Conservation (phyloP, 225 moss, liverwort and hornwort species). For the Ulota crispa region DNA sequence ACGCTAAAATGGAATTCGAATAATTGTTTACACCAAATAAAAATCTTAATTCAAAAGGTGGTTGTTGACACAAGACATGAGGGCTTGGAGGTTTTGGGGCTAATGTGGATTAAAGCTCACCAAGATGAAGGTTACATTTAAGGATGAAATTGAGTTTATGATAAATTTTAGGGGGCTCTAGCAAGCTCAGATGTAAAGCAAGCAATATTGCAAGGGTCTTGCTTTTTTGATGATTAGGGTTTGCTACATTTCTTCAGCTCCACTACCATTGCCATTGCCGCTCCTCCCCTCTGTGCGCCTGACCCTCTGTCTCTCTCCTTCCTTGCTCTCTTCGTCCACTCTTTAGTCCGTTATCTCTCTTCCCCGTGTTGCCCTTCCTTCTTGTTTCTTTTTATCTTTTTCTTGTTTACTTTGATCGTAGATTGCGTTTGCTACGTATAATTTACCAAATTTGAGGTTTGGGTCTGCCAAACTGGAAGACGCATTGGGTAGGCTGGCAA, state of each 20-base stretch:
- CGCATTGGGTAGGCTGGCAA: not conserved
- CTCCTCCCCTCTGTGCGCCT: not conserved
- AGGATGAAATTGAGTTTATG: no score
- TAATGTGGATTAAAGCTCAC: no score
- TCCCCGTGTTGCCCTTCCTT: not conserved
- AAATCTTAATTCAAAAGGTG: no score
- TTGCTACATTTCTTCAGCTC: not conserved
- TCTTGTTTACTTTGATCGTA: not conserved
- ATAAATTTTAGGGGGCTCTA: no score
- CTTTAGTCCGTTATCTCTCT: not conserved
- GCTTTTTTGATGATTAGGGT: conserved; percentile 31
- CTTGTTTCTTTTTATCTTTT: not conserved
- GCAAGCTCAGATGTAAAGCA: not conserved
- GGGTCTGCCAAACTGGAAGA: not conserved
- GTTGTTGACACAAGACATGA: no score
- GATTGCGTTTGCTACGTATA: conserved; percentile 4
- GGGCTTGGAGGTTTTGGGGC: no score
- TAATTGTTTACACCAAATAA: no score
- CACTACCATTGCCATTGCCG: conserved; percentile 22
- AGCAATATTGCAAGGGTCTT: not conserved
- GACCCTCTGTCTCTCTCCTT: not conserved
- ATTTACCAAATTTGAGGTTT: not conserved
- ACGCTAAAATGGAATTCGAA: no score
- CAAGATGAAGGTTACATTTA: no score
- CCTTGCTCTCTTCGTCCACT: not conserved